Base-by-base conservation (phyloP, 495 filamentous ascomycete species). In the Hypoxylon fuscum region DNA sequence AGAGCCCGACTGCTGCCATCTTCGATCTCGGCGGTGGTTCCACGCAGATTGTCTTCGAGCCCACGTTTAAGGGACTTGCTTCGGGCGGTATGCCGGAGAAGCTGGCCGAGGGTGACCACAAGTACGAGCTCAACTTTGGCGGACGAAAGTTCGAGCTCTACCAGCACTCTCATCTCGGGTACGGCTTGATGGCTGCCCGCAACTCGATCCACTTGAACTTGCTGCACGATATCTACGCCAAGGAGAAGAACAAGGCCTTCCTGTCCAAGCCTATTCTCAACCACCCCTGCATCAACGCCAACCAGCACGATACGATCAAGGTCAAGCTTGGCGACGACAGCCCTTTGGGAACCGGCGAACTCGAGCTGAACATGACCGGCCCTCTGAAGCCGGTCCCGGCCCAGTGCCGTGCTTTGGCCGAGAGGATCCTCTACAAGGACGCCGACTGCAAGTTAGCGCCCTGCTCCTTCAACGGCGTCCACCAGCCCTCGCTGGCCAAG, bases 41-140 rank as follows among this genome's bases (percentile, higher is more conserved):
- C 12, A 98, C 95, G 20, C 95, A 98, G 79, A 96, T 98, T 70
- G 95, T 98, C 57, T 98, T 97, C 77, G 84, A 98, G 74, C 95
- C 95, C 14, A 96, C 88, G n/a, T 98, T 96, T 73, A 84, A 88
- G 70, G 85, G 82, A 55, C 77, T 84, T 58, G 72, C 82, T 7
- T 74, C 74, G 37, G 90, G 90, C 51, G 94, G 94, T 57, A 92
- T 98, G 89, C 95, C 95, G 2, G 89, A 92, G 69, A 89, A 85
- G 64, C 79, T 98, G 47, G 84, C 86, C 17, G 87, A 92, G 34
- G 95, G 95, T 62, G 96, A 98, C 72, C 96, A 98, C 83, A 97
- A 97, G 77, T 98, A 98, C 76, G 83, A 88, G 41, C 86, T 98
- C 58, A 82, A 87, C 35, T 98, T 97, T 61, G 93, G 94, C 60